These are phyloP conservation scores for Onygenales sp. DNA, from an alignment of 2,329 filamentous ascomycete species.

Conservation along the genomic window DNA sequence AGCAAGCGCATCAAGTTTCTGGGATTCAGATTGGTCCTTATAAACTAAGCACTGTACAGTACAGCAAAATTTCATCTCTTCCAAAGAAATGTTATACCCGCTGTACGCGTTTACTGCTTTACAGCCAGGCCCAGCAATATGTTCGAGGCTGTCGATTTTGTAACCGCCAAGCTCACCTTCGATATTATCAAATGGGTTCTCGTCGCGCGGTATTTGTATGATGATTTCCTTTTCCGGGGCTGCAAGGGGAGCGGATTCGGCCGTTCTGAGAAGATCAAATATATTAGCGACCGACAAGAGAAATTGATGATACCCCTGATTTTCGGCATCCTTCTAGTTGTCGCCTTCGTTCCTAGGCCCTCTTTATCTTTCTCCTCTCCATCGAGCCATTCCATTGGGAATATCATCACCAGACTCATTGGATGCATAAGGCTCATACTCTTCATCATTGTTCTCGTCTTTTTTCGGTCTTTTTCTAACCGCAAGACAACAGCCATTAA, in stretches of 20 bases:
- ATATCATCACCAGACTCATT: constrained; percentile 8
- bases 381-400: constrained; percentile 6
- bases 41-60: constrained; percentile 2
- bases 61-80: constrained; percentile 5
- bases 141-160: background rate
- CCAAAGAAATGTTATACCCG: constrained; percentile 2
- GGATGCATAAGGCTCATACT: background rate
- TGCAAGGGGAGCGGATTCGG: background rate
- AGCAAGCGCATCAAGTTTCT: constrained; percentile 1
- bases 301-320: no score
- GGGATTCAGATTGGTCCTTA: background rate
- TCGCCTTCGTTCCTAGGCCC: no score
- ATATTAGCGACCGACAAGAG: no score
- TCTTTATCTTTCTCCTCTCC: background rate
- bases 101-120: background rate
- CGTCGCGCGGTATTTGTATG: background rate
- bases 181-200: background rate
- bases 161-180: background rate
- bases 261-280: background rate
- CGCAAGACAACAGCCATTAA: constrained; percentile 6
- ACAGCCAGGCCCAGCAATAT: constrained; percentile 3
- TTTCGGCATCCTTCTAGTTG: no score
- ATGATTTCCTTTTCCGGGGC: background rate
- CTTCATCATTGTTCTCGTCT: background rate
- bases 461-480: background rate